These are phyloP conservation scores for Cruciata laevipes DNA, from an alignment of 257 asterid genomes.

Conservation along the genomic window DNA sequence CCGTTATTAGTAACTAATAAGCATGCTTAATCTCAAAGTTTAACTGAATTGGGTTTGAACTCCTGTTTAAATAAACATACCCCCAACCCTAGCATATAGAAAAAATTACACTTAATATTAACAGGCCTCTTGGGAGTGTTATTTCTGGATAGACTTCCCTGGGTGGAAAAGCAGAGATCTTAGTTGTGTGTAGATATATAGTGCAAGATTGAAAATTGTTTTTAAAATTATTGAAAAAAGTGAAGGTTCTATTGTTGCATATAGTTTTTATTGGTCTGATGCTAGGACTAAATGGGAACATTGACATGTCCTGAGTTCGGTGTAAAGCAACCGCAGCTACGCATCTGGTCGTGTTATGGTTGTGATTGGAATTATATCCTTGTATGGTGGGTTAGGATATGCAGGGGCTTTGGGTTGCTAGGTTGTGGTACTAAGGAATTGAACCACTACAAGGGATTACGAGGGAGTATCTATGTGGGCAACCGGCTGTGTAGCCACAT, in stretches of 20 bases:
- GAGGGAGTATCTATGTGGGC: background rate
- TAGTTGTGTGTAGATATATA: background rate
- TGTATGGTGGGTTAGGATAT: background rate
- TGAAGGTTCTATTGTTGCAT: background rate
- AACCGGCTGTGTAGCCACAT: background rate
- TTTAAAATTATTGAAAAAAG: background rate
- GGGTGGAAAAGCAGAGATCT: background rate
- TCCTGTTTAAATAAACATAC: background rate
- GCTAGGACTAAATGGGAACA: background rate
- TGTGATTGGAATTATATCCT: background rate
- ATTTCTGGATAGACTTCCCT: too few species aligned
- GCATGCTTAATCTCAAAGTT: background rate
- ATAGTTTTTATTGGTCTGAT: background rate
- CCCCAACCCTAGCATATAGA: background rate
- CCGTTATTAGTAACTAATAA: background rate
- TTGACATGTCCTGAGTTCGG: background rate
- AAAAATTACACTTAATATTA: background rate
- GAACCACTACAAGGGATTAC: background rate
- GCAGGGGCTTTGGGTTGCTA: background rate
- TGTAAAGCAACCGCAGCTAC: background rate
- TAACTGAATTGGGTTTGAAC: background rate
- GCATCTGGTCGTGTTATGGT: background rate
- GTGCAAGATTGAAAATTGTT: background rate
- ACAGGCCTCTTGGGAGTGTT: background rate
- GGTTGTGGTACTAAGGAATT: constrained; percentile 3